phyloP scores from a whole-genome alignment of 192 early-diverging fungal genomes.

The Rhizophagus sp. region DNA sequence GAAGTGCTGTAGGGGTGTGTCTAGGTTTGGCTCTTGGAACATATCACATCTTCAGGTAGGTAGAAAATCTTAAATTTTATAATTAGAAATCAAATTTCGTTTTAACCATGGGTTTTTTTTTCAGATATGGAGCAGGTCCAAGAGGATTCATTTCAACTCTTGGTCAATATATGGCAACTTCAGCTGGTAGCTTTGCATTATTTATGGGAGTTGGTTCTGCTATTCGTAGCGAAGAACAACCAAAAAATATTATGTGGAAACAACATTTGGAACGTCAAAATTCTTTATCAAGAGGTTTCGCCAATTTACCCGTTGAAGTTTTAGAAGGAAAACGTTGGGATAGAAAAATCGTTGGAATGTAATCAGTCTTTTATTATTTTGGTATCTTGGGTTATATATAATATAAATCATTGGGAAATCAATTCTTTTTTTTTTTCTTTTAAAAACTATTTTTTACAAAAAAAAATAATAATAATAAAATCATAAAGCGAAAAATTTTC shows the following conservation, averaged over 20 bases:
- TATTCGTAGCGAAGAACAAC: constrained; percentile 50
- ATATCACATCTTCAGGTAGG: constrained; percentile 51
- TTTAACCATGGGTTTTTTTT: neutral
- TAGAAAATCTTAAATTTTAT: neutral
- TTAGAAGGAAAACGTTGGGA: constrained; percentile 22
- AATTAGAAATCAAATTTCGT: neutral
- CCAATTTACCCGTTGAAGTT: constrained; percentile 25
- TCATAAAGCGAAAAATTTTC: too few relatives aligned
- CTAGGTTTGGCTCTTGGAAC: constrained; percentile 62
- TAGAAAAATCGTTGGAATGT: constrained; percentile 1
- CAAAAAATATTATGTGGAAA: constrained; percentile 12
- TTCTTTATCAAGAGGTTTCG: constrained; percentile 1
- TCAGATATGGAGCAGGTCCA: constrained; percentile 70
- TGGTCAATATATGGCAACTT: constrained; percentile 73
- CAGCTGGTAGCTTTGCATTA: constrained; percentile 80
- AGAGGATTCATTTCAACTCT: constrained; percentile 70
- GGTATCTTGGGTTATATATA: too few relatives aligned
- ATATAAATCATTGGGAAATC: too few relatives aligned
- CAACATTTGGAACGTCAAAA: constrained; percentile 17
- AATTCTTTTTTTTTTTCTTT: too few relatives aligned
- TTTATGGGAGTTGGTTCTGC: constrained; percentile 71
- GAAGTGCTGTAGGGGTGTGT: constrained; percentile 63
- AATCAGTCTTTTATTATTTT: too few relatives aligned
- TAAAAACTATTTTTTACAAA: too few relatives aligned
- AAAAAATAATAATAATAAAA: too few relatives aligned